Percentiles rank a stretch among this genome's conserved stretches.
phyloP scores from a whole-genome alignment of 257 asterid species.

The Solanum piurae region DNA sequence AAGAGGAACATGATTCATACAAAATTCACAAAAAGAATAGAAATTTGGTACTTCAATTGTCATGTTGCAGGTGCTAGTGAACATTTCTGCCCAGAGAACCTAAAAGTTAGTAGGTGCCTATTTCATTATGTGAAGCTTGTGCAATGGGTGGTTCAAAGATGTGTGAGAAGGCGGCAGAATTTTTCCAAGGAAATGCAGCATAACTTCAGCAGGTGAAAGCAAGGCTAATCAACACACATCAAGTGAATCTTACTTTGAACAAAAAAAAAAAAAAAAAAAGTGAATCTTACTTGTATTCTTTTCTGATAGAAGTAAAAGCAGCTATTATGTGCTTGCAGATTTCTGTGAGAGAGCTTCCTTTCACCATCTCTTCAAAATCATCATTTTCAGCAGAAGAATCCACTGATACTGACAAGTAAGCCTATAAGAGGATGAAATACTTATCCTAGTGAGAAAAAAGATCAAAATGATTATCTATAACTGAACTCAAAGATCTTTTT shows the following conservation, averaged over 20 bases:
- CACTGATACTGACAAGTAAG: constrained; percentile 43
- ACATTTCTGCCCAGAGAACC: background rate
- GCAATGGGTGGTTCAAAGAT: background rate
- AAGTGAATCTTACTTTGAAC: constrained; percentile 34
- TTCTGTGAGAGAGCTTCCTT: constrained; percentile 26
- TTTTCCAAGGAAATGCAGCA: background rate
- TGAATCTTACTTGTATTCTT: constrained; percentile 52
- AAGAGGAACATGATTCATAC: background rate
- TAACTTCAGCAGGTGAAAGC: background rate
- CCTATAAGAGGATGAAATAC: constrained; percentile 30
- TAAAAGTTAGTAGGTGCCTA: background rate
- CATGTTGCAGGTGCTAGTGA: background rate
- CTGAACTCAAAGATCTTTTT: background rate
- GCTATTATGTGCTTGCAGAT: constrained; percentile 48
- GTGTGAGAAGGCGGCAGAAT: background rate
- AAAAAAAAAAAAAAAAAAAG: background rate
- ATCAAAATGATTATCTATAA: background rate
- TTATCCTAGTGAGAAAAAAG: background rate
- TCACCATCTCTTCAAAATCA: constrained; percentile 20
- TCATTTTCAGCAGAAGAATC: constrained; percentile 25
- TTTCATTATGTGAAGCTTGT: background rate
- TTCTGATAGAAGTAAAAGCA: constrained; percentile 58
- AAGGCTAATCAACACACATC: background rate
- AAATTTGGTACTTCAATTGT: background rate
- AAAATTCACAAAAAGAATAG: background rate